A percentile compares a stretch with the other conserved stretches of the same genome.
Evolutionary conservation across 2,329 filamentous ascomycete genomes (phyloP).

Genomic region (Ceratocystis diversiconidia): DNA sequence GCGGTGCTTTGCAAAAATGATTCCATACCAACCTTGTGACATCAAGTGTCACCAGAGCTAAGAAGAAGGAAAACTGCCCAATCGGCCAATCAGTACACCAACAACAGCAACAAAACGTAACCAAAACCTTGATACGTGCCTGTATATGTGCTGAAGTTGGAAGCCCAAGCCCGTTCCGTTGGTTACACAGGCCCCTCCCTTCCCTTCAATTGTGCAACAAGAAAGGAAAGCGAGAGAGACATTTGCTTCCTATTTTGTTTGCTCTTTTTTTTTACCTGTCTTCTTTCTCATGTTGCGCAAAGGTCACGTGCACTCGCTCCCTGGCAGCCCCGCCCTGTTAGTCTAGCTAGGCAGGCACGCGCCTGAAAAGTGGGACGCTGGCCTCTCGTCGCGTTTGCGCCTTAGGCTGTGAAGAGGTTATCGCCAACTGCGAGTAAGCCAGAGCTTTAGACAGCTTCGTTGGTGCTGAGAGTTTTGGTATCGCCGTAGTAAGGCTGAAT

Average conservation of each 20-base stretch:
- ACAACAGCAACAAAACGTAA: neutral
- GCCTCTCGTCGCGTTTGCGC: neutral
- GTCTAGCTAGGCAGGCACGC: slow-evolving; percentile 2
- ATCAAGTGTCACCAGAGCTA: neutral
- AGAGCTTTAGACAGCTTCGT: too few relatives aligned
- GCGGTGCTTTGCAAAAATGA: neutral
- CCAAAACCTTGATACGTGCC: neutral
- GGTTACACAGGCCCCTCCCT: neutral
- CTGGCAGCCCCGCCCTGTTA: neutral
- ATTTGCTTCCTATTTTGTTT: neutral
- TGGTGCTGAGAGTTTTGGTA: too few relatives aligned
- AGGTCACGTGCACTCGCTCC: slow-evolving; percentile 3
- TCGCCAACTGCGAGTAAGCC: too few relatives aligned
- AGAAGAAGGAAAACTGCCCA: neutral
- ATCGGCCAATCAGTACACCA: neutral
- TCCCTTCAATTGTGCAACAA: neutral
- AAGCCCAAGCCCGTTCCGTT: neutral
- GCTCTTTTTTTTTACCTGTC: neutral
- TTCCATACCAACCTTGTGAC: neutral
- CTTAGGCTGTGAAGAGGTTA: too few relatives aligned
- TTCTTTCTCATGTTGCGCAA: neutral
- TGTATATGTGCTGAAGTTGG: neutral
- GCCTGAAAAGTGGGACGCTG: neutral
- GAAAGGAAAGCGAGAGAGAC: neutral
- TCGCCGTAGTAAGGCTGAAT: neutral